These are phyloP conservation scores for Cordyceps sp. DNA, from an alignment of 2,329 filamentous ascomycete genomes.

Conservation along the genomic window DNA sequence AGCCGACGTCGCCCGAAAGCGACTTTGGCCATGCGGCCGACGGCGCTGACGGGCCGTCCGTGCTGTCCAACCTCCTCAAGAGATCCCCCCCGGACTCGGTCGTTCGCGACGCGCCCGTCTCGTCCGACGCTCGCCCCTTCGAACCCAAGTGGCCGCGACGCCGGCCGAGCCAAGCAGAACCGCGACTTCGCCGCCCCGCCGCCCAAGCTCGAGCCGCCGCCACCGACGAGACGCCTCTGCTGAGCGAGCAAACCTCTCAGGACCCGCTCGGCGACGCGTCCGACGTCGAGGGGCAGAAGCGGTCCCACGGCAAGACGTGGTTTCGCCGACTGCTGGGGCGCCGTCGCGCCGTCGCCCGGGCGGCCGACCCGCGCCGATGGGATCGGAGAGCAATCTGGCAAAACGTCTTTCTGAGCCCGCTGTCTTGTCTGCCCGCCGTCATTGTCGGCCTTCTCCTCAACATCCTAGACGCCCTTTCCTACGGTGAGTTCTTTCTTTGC, in stretches of 20 bases:
- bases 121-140: background rate
- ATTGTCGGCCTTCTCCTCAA: conserved; percentile 81
- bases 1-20: conserved; percentile 22
- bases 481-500: conserved; percentile 36
- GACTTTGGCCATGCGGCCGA: too few species aligned
- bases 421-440: conserved; percentile 66
- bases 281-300: conserved; percentile 36
- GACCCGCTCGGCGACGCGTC: conserved; percentile 13
- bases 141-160: conserved; percentile 1
- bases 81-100: conserved; percentile 26
- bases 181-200: conserved; percentile 4
- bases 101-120: conserved; percentile 3
- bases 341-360: conserved; percentile 14
- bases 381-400: conserved; percentile 48
- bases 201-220: conserved; percentile 5
- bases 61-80: conserved; percentile 32
- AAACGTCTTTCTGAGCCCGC: conserved; percentile 47
- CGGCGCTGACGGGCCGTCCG: conserved; percentile 17
- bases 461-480: conserved; percentile 85
- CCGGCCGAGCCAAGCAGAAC: conserved; percentile 1
- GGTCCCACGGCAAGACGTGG: conserved; percentile 15
- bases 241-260: conserved; percentile 16
- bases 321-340: conserved; percentile 14
- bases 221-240: conserved; percentile 31
- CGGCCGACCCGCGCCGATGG: conserved; percentile 55